These are phyloP conservation scores for Quercus rubra DNA, from an alignment of 306 rosid genomes.

Conservation along the genomic window DNA sequence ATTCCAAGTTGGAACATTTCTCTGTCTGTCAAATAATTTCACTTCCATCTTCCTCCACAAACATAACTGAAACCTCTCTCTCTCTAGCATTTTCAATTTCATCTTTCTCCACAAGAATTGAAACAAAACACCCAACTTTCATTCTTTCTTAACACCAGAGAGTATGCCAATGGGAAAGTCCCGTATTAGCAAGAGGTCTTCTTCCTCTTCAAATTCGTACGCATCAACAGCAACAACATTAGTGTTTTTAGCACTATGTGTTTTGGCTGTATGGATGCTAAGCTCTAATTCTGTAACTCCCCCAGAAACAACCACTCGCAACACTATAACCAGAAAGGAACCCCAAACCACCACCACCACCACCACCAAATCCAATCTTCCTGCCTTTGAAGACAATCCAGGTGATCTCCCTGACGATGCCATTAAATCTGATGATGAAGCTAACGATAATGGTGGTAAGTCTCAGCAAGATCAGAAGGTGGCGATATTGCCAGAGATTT, in stretches of 20 bases:
- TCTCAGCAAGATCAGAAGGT: slow-evolving; percentile 19
- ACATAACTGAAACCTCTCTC: slow-evolving; percentile 7
- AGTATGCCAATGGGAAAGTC: slow-evolving; percentile 59
- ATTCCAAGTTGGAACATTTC: slow-evolving; percentile 38
- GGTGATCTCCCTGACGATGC: slow-evolving; percentile 81
- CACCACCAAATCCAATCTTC: background rate
- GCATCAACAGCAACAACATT: slow-evolving; percentile 51
- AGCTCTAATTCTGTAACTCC: slow-evolving; percentile 37
- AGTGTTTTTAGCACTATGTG: slow-evolving; percentile 57
- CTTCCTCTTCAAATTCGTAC: slow-evolving; percentile 48
- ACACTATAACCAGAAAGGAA: slow-evolving; percentile 17
- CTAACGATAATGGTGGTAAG: slow-evolving; percentile 3
- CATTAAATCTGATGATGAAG: slow-evolving; percentile 45
- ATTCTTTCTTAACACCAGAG: background rate
- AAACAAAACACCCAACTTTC: background rate
- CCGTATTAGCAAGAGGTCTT: slow-evolving; percentile 53
- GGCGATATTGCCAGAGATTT: background rate
- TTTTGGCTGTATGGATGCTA: slow-evolving; percentile 69
- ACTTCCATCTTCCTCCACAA: slow-evolving; percentile 19
- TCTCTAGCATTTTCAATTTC: slow-evolving; percentile 7
- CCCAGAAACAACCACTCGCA: slow-evolving; percentile 27
- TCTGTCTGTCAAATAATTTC: slow-evolving; percentile 13
- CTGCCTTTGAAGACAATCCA: slow-evolving; percentile 59
- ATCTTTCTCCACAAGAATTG: slow-evolving; percentile 23
- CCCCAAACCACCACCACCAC: background rate